Evolutionary conservation across 306 rosid genomes (phyloP), one percentile per base, ranked within the genome.

Genomic region (Crotalaria pallida): DNA sequence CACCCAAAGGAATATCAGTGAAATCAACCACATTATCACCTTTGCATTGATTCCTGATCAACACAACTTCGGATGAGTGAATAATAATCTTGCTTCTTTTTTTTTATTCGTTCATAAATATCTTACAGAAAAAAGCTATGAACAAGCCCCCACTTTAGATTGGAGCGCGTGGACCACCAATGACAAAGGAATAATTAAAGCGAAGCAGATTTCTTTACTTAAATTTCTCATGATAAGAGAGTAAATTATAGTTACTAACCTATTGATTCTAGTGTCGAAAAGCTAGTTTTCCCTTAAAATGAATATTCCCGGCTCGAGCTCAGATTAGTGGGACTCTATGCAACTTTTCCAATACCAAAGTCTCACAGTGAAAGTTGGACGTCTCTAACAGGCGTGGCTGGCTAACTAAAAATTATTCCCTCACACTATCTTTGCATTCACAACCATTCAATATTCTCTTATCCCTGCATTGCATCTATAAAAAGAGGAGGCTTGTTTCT

Each of bases 11-110:
- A 74, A 55, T 43, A 56, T 65, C 8, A 15, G 2, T 22, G 10
- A 29, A 31, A 15, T 29, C 16, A 21, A 29, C n/a, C 24, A 31
- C 24, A 15, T 3, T 55, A 10, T 75, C 34, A 2, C 43, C 45
- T 34, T 58, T 52, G 63, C 63, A 76, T 59, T 24, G 56, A 59
- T 76, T 67, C 75, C 53, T 47, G 0, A 34, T 48, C 74, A 44
- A 12, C 60, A 5, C 12, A 47, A 1, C 67, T 58, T 47, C 16
- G 24, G 69, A 65, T 10, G 27, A 12, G 21, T 19, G 62, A 58
- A 67, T 36, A 68, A 53, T 15, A 1, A 49, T 63, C 26, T 29
- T 41, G n/a, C 58, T 31, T 40, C 41, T 50, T 31, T 40, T 53
- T 50, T 10, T 52, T 27, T 21, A 12, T 61, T 38, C 47, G 26